Conservation (phyloP, 176 grass and related monocot genomes). For the Alloteropsis semialata region DNA sequence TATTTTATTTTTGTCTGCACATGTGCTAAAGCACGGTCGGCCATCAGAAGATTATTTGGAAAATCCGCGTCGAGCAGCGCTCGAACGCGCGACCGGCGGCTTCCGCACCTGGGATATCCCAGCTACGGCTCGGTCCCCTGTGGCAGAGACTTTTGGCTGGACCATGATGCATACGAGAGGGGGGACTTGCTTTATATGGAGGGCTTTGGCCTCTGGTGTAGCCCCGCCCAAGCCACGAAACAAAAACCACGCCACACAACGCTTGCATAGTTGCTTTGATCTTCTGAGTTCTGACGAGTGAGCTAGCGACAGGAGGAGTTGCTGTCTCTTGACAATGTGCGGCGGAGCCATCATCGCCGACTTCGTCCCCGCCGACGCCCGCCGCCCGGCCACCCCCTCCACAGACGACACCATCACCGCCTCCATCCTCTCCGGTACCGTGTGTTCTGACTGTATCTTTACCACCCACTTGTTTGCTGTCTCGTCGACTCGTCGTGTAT, state of each 20-base stretch:
- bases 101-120: too few relatives aligned
- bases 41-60: too few relatives aligned
- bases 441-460: too few relatives aligned
- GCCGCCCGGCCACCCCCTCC: neutral
- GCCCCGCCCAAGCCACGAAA: neutral
- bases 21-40: too few relatives aligned
- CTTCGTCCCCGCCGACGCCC: conserved; percentile 12
- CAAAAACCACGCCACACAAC: neutral
- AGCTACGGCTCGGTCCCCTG: too few relatives aligned
- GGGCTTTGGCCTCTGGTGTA: neutral
- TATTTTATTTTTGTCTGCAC: too few relatives aligned
- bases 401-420: neutral
- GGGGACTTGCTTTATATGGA: conserved; percentile 10
- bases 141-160: neutral
- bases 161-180: neutral
- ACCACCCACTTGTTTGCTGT: neutral
- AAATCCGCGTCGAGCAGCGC: too few relatives aligned
- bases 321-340: conserved; percentile 29
- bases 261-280: too few relatives aligned
- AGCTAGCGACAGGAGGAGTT: neutral
- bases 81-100: too few relatives aligned
- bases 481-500: neutral
- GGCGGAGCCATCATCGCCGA: conserved; percentile 46
- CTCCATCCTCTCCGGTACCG: neutral
- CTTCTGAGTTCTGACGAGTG: neutral